A percentile compares a stretch with the other conserved stretches of the same genome.
Conservation (phyloP, 805 yeast genomes). For the Wilhelminamyces savonicus region DNA sequence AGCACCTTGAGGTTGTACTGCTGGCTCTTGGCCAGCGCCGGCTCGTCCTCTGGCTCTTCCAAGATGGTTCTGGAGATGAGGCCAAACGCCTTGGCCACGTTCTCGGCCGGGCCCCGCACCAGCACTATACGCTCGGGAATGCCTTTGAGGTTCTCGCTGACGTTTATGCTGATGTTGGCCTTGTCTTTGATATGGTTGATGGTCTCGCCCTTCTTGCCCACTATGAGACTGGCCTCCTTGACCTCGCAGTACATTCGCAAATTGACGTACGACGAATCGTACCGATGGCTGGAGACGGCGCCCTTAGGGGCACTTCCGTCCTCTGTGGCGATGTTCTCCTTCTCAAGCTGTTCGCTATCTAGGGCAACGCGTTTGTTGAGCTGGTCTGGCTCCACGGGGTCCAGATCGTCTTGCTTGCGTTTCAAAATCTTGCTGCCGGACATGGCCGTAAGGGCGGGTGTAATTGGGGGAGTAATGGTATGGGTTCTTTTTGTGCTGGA, state of each 20-base stretch:
- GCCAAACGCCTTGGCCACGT: slow-evolving; percentile 79
- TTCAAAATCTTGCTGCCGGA: slow-evolving; percentile 40
- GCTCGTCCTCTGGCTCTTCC: slow-evolving; percentile 60
- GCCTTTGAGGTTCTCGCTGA: slow-evolving; percentile 65
- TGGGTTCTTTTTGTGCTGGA: too few relatives aligned
- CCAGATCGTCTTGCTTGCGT: slow-evolving; percentile 61
- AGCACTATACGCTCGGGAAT: slow-evolving; percentile 70
- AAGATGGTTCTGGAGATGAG: slow-evolving; percentile 59
- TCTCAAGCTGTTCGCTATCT: slow-evolving; percentile 52
- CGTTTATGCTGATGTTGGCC: slow-evolving; percentile 61
- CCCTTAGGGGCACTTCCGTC: slow-evolving; percentile 36
- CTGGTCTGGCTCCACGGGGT: slow-evolving; percentile 37
- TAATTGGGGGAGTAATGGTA: too few relatives aligned
- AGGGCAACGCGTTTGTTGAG: slow-evolving; percentile 64
- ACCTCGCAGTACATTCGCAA: slow-evolving; percentile 72
- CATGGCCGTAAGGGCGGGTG: too few relatives aligned
- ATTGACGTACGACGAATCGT: slow-evolving; percentile 36
- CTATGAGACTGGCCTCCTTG: slow-evolving; percentile 68
- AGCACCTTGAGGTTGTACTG: slow-evolving; percentile 54
- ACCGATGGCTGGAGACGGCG: not conserved
- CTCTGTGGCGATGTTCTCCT: slow-evolving; percentile 35
- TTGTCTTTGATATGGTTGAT: slow-evolving; percentile 58
- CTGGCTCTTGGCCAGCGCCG: slow-evolving; percentile 50
- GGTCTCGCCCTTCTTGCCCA: slow-evolving; percentile 76
- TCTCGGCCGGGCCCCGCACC: slow-evolving; percentile 68